phyloP scores from a whole-genome alignment of 176 grass and related monocot species.

The Elymus sibiricus region DNA sequence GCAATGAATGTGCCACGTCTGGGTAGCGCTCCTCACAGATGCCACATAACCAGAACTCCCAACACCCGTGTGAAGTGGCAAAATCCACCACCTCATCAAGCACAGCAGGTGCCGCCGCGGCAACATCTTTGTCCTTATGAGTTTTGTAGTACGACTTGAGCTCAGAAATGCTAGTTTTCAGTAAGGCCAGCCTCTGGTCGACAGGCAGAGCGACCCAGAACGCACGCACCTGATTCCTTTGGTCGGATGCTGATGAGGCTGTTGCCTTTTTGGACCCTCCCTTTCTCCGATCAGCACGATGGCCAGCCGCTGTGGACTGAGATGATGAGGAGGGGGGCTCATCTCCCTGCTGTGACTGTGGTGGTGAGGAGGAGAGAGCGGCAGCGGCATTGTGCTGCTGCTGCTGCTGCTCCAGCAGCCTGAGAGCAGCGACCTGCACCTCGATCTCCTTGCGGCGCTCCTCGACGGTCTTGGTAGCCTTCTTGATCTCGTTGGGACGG shows the following conservation, averaged over 20 bases:
- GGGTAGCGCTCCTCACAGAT: conserved; percentile 53
- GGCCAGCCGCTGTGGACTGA: conserved; percentile 29
- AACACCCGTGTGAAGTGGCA: conserved; percentile 29
- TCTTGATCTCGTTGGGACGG: conserved; percentile 89
- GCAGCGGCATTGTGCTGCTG: conserved; percentile 23
- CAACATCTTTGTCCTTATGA: conserved; percentile 48
- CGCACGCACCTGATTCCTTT: conserved; percentile 64
- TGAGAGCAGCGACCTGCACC: conserved; percentile 64
- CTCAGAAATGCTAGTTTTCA: conserved; percentile 53
- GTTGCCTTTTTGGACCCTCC: conserved; percentile 44
- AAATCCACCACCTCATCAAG: conserved; percentile 60
- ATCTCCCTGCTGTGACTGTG: conserved; percentile 29
- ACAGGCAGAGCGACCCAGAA: conserved; percentile 57
- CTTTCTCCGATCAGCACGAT: conserved; percentile 60
- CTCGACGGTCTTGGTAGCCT: conserved; percentile 76
- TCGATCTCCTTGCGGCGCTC: conserved; percentile 98
- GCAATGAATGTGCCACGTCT: conserved; percentile 34
- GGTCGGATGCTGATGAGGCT: conserved; percentile 22
- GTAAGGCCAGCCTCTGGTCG: conserved; percentile 46
- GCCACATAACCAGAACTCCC: conserved; percentile 74
- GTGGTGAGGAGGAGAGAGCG: neutral
- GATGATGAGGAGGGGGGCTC: conserved; percentile 53
- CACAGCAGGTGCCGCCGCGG: conserved; percentile 14
- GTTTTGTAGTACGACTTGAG: conserved; percentile 47
- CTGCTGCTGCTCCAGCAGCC: conserved; percentile 67